Percentiles rank a stretch among this genome's conserved stretches.
These are phyloP conservation scores for Macadamia integrifolia DNA, from an alignment of 164 flowering plant species.

Conservation along the genomic window DNA sequence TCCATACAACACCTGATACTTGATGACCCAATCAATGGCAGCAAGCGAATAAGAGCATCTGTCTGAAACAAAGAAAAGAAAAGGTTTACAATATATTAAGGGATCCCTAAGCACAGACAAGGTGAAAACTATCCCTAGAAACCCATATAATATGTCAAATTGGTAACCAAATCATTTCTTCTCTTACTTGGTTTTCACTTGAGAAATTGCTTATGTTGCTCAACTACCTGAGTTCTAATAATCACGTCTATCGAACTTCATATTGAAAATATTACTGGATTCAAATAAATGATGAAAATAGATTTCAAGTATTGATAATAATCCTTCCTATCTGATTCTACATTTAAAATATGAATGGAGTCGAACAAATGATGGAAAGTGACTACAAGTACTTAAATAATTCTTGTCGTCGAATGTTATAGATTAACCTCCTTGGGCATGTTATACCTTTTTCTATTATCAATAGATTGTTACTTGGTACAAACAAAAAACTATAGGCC, in stretches of 20 bases:
- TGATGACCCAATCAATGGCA: constrained; percentile 94
- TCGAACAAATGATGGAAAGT: too few species aligned
- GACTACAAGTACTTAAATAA: too few species aligned
- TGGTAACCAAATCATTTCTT: not conserved
- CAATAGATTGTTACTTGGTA: too few species aligned
- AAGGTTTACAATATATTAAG: not conserved
- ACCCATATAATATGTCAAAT: not conserved
- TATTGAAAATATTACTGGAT: not conserved
- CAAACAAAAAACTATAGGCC: too few species aligned
- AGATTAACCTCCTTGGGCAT: too few species aligned
- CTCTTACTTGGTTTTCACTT: not conserved
- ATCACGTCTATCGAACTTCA: not conserved
- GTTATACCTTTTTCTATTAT: too few species aligned
- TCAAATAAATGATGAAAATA: too few species aligned
- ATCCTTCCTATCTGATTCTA: too few species aligned
- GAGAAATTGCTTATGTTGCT: not conserved
- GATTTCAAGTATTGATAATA: too few species aligned
- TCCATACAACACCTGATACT: constrained; percentile 53
- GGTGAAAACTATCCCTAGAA: not conserved
- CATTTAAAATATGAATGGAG: not conserved
- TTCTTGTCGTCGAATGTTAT: too few species aligned
- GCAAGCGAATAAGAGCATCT: constrained; percentile 79
- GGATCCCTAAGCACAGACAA: not conserved
- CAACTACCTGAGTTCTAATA: not conserved
- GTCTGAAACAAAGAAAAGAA: constrained; percentile 44